Evolutionary conservation across 805 yeast genomes (phyloP).

Genomic region (Ogataea parapolymorpha): DNA sequence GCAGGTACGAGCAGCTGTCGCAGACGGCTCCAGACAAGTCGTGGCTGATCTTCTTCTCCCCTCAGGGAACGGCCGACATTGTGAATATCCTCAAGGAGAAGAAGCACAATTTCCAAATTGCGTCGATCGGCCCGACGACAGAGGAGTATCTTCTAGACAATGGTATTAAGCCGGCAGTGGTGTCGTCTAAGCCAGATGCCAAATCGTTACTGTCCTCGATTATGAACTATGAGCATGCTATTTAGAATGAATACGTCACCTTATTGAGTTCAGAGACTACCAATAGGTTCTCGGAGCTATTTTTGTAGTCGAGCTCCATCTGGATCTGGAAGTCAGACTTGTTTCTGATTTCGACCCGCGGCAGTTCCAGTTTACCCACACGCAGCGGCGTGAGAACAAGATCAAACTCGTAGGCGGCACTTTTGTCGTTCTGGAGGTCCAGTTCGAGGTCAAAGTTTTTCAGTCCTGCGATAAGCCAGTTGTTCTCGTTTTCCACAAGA

Average conservation of each 20-base stretch:
- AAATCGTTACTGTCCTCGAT: constrained; percentile 46
- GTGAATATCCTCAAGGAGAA: constrained; percentile 37
- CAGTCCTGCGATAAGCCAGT: constrained; percentile 80
- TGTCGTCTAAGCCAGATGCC: constrained; percentile 74
- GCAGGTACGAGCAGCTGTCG: constrained; percentile 29
- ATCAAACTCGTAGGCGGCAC: constrained; percentile 26
- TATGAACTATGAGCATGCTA: constrained; percentile 10
- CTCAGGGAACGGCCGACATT: constrained; percentile 76
- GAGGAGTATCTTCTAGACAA: constrained; percentile 52
- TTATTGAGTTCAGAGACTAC: constrained; percentile 69
- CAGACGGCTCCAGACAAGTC: constrained; percentile 23
- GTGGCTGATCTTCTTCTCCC: constrained; percentile 89
- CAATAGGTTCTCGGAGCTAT: constrained; percentile 64
- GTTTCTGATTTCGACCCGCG: constrained; percentile 50
- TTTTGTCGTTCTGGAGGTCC: constrained; percentile 14
- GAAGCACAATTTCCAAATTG: constrained; percentile 42
- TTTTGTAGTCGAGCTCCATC: constrained; percentile 63
- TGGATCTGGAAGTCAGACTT: constrained; percentile 32
- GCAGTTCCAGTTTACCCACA: constrained; percentile 69
- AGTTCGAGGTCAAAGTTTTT: constrained; percentile 44
- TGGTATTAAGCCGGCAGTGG: constrained; percentile 57
- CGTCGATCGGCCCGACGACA: constrained; percentile 94
- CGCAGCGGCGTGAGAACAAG: constrained; percentile 68
- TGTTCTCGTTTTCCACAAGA: constrained; percentile 41
- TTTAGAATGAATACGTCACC: constrained; percentile 56